A percentile compares a stretch with the other conserved stretches of the same genome.
Evolutionary conservation across 140 eudicot species (phyloP).

Genomic region (Flaveria floridana): DNA sequence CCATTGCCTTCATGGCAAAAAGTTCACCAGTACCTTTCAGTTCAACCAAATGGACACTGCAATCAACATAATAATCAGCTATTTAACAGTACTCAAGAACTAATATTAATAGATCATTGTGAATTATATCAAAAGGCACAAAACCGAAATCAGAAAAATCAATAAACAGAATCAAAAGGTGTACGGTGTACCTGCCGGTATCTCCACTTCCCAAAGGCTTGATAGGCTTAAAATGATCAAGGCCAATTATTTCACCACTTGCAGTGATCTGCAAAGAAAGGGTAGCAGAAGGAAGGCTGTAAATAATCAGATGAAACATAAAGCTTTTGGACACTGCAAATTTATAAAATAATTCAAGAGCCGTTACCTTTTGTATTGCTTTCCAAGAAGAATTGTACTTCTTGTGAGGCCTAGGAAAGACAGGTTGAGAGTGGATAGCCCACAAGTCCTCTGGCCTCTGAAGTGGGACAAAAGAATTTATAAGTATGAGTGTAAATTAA

Average conservation of each 20-base stretch:
- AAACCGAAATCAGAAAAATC: neutral
- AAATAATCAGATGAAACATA: neutral
- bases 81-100: no score
- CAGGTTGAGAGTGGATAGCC: slow-evolving; percentile 93
- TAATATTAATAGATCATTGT: neutral
- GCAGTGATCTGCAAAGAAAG: slow-evolving; percentile 57
- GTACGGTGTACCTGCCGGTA: slow-evolving; percentile 85
- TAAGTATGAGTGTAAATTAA: slow-evolving; percentile 2
- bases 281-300: slow-evolving; percentile 21
- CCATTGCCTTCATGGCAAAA: slow-evolving; percentile 99
- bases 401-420: slow-evolving; percentile 82
- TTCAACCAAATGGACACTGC: slow-evolving; percentile 98
- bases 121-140: neutral
- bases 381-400: slow-evolving; percentile 67
- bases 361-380: slow-evolving; percentile 76
- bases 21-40: slow-evolving; percentile 76
- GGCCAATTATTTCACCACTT: slow-evolving; percentile 69
- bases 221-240: slow-evolving; percentile 82
- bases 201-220: slow-evolving; percentile 97
- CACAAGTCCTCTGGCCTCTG: slow-evolving; percentile 99
- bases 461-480: slow-evolving; percentile 25
- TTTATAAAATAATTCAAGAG: neutral
- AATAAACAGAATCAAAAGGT: neutral
- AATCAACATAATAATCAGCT: slow-evolving; percentile 20
- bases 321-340: neutral